phyloP scores from a whole-genome alignment of 306 rosid genomes.

The Hippophae tibetana region DNA sequence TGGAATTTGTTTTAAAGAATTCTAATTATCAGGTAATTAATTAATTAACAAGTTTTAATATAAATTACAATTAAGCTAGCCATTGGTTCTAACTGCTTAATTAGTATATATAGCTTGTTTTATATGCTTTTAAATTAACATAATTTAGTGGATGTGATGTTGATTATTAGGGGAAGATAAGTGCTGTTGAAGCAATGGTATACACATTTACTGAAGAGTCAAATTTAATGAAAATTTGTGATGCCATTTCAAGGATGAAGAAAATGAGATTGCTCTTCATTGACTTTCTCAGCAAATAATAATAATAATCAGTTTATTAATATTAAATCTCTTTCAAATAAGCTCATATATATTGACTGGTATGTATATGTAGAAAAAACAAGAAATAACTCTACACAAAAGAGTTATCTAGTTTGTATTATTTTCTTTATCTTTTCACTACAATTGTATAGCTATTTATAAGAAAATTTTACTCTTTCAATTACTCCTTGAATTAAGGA shows the following conservation, averaged over 20 bases:
- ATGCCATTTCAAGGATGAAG: constrained; percentile 2
- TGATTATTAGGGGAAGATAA: background rate
- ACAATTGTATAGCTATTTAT: no score
- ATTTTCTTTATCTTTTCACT: no score
- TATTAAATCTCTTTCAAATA: background rate
- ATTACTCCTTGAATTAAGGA: no score
- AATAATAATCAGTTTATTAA: background rate
- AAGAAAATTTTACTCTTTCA: no score
- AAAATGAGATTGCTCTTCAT: background rate
- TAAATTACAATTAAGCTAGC: background rate
- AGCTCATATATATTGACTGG: background rate
- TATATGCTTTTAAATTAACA: no score
- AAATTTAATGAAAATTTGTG: background rate
- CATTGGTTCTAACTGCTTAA: no score
- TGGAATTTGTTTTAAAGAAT: constrained; percentile 22
- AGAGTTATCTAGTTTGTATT: no score
- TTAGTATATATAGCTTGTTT: background rate
- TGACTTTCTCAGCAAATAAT: no score
- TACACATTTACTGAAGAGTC: background rate
- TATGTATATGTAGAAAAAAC: no score
- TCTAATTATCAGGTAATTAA: background rate
- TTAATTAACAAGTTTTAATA: background rate
- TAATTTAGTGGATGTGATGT: no score
- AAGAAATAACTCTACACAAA: no score
- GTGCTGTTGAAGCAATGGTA: background rate